Evolutionary conservation across 2,329 filamentous ascomycete species (phyloP).

Genomic region (Orbilia ellipsospora): DNA sequence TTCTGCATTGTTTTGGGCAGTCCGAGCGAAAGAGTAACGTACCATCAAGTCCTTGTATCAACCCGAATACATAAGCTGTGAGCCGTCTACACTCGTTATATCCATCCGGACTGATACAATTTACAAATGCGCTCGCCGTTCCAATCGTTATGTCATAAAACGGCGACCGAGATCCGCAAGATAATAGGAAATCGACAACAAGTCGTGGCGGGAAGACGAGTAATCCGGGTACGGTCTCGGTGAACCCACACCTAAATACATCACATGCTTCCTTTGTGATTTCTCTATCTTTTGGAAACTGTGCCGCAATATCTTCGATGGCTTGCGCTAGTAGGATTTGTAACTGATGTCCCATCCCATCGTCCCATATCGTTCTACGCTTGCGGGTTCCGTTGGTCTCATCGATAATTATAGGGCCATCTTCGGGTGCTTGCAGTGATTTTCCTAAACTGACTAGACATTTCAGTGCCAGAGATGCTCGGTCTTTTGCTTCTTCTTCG

Average conservation of each 20-base stretch:
- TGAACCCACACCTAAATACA: conserved; percentile 78
- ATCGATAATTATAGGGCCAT: conserved; percentile 76
- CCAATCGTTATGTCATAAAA: conserved; percentile 76
- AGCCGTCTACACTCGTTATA: conserved; percentile 66
- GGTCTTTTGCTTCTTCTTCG: conserved; percentile 61
- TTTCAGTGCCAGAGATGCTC: conserved; percentile 70
- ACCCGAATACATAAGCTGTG: conserved; percentile 72
- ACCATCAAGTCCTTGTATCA: conserved; percentile 74
- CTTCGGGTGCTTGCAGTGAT: conserved; percentile 75
- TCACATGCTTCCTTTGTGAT: conserved; percentile 77
- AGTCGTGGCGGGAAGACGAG: conserved; percentile 77
- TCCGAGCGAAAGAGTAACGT: conserved; percentile 57
- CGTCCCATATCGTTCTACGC: conserved; percentile 66
- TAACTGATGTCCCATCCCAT: conserved; percentile 65
- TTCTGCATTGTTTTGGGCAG: conserved; percentile 53
- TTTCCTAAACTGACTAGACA: conserved; percentile 78
- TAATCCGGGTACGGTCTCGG: conserved; percentile 77
- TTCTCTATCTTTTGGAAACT: conserved; percentile 73
- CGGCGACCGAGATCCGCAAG: conserved; percentile 71
- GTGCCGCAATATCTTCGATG: conserved; percentile 66
- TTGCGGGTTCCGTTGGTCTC: conserved; percentile 62
- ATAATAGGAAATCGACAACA: conserved; percentile 74
- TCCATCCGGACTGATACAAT: conserved; percentile 67
- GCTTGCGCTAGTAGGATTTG: conserved; percentile 68
- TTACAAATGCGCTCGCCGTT: conserved; percentile 77